Conservation (phyloP, 805 yeast species). For the Candida suzukii region DNA sequence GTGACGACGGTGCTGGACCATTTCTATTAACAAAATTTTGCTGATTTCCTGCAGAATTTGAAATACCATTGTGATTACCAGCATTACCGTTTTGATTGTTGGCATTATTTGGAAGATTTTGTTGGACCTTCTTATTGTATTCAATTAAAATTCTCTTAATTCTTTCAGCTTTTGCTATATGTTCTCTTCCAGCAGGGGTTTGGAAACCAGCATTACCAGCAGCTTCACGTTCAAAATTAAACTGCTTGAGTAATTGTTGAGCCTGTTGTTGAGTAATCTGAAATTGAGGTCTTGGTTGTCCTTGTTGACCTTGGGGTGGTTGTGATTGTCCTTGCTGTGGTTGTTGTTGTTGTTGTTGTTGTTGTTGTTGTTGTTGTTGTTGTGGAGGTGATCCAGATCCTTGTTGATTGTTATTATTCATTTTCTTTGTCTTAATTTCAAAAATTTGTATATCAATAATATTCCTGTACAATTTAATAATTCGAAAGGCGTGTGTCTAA, state of each 20-base stretch:
- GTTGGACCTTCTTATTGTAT: slow-evolving; percentile 20
- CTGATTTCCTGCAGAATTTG: slow-evolving; percentile 6
- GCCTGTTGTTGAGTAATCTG: slow-evolving; percentile 43
- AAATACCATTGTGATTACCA: slow-evolving; percentile 7
- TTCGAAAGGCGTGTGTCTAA: too few relatives aligned
- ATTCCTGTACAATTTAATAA: too few relatives aligned
- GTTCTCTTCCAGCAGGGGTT: slow-evolving; percentile 56
- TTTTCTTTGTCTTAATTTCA: too few relatives aligned
- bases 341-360: slow-evolving; percentile 9
- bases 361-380: slow-evolving; percentile 6
- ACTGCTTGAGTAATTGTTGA: slow-evolving; percentile 52
- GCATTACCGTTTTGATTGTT: slow-evolving; percentile 3
- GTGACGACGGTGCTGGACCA: slow-evolving; percentile 8
- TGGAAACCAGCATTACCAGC: slow-evolving; percentile 58
- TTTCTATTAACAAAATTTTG: slow-evolving; percentile 3
- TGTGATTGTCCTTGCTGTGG: not conserved
- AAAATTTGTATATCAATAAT: too few relatives aligned
- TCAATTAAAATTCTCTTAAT: slow-evolving; percentile 54
- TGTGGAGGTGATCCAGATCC: slow-evolving; percentile 1
- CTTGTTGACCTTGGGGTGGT: not conserved
- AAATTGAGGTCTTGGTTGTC: slow-evolving; percentile 1
- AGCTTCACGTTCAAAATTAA: slow-evolving; percentile 49
- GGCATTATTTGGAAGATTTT: slow-evolving; percentile 4
- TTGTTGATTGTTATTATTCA: slow-evolving; percentile 1
- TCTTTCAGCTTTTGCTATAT: slow-evolving; percentile 53